Evolutionary conservation across 768 basidiomycete genomes (phyloP).

Genomic region (Hypholoma sublateritium): DNA sequence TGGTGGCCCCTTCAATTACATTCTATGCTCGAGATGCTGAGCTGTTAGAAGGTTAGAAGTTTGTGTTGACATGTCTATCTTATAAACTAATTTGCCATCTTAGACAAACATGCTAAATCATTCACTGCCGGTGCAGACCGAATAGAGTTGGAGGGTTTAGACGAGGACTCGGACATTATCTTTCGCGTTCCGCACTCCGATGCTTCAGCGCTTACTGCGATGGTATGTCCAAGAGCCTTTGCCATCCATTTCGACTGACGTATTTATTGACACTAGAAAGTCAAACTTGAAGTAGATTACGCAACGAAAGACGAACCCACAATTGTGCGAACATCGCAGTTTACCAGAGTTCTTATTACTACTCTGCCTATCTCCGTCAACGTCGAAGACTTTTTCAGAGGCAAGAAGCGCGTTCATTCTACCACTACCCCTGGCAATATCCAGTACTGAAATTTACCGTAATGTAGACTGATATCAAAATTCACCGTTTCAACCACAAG

Average conservation of each 20-base stretch:
- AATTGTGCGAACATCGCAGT: constrained; percentile 51
- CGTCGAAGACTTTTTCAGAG: constrained; percentile 95
- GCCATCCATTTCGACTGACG: background rate
- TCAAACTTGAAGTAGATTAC: constrained; percentile 69
- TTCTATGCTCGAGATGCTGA: constrained; percentile 46
- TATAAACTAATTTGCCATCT: background rate
- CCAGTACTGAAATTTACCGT: background rate
- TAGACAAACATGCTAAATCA: constrained; percentile 15
- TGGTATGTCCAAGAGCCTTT: constrained; percentile 43
- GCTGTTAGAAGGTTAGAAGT: constrained; percentile 33
- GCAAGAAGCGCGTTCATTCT: constrained; percentile 55
- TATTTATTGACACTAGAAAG: constrained; percentile 48
- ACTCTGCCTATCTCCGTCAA: constrained; percentile 87
- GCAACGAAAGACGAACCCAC: constrained; percentile 52
- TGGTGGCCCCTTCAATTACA: constrained; percentile 55
- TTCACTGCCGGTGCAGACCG: constrained; percentile 41
- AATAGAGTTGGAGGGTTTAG: constrained; percentile 48
- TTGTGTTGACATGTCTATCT: background rate
- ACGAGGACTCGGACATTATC: constrained; percentile 43
- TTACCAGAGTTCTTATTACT: constrained; percentile 58
- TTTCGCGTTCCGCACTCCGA: constrained; percentile 68
- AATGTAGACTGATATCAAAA: constrained; percentile 77
- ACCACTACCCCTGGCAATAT: background rate
- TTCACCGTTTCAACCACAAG: constrained; percentile 87
- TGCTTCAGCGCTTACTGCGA: constrained; percentile 54